Evolutionary conservation across 768 basidiomycete species (phyloP).

Genomic region (Obba rivulosa): DNA sequence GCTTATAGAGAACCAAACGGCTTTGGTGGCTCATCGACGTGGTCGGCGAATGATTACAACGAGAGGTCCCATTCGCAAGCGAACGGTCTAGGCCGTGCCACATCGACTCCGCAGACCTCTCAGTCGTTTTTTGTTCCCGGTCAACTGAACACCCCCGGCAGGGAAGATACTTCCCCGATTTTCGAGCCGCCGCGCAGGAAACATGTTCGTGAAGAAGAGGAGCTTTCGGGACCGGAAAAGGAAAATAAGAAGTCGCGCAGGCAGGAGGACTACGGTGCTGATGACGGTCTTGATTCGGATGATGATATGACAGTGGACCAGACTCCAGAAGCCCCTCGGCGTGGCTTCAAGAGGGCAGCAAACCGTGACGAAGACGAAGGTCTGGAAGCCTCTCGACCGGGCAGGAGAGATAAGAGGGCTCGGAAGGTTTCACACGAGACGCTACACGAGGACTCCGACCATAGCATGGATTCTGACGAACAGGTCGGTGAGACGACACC

Average conservation of each 20-base stretch:
- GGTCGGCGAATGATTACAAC: no score
- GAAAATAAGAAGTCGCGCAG: conserved; percentile 48
- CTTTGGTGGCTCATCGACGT: no score
- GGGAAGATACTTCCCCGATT: no score
- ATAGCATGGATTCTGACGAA: conserved; percentile 18
- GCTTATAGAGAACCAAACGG: no score
- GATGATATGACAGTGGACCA: conserved; percentile 22
- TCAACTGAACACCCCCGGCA: no score
- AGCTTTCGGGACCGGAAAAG: conserved; percentile 28
- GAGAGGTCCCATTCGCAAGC: no score
- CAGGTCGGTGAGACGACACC: conserved; percentile 5
- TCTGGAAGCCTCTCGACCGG: conserved; percentile 31
- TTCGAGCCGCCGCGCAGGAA: conserved; percentile 10
- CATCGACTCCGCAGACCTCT: no score
- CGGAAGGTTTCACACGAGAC: conserved; percentile 49
- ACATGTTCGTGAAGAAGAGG: conserved; percentile 36
- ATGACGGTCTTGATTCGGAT: conserved; percentile 31
- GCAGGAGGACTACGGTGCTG: conserved; percentile 46
- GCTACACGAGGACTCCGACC: conserved; percentile 22
- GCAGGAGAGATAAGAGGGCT: conserved; percentile 46
- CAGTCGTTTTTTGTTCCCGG: no score
- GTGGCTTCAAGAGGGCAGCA: conserved; percentile 47
- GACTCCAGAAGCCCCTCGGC: conserved; percentile 19
- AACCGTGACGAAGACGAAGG: conserved; percentile 41
- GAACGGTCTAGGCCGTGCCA: no score